Conservation (phyloP, 2,329 filamentous ascomycete species). For the Talaromyces funiculosus region DNA sequence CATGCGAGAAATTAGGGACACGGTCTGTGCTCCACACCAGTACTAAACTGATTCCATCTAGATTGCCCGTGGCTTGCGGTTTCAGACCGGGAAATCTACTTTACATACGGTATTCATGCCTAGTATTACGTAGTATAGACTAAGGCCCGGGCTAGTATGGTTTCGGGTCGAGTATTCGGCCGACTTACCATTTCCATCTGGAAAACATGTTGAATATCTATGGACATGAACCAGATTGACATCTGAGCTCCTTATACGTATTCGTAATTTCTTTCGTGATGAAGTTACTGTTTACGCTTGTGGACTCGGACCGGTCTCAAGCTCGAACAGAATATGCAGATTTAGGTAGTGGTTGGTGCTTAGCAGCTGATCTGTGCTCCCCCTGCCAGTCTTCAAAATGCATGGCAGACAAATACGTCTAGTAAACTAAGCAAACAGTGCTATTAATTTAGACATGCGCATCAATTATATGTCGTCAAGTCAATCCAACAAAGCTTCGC, state of each 20-base stretch:
- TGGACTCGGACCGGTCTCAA: neutral
- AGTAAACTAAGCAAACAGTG: neutral
- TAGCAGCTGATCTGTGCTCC: neutral
- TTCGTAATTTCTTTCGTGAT: neutral
- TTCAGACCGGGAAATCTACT: neutral
- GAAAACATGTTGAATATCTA: neutral
- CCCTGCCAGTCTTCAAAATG: neutral
- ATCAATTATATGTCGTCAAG: neutral
- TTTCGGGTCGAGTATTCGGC: neutral
- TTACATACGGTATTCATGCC: neutral
- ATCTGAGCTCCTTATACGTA: neutral
- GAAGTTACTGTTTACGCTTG: neutral
- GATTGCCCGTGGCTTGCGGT: neutral
- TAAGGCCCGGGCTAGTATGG: neutral
- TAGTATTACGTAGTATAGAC: neutral
- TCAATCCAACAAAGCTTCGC: neutral
- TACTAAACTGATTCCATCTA: constrained; percentile 1
- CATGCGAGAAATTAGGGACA: constrained; percentile 1
- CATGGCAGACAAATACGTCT: neutral
- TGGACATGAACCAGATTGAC: neutral
- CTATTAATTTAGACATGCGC: neutral
- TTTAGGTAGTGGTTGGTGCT: neutral
- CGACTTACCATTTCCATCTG: neutral
- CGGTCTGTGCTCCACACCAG: neutral
- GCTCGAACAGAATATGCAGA: neutral